Evolutionary conservation across 495 filamentous ascomycete species (phyloP), one percentile per base, ranked within the genome.

Genomic region (Copromyces sp.): DNA sequence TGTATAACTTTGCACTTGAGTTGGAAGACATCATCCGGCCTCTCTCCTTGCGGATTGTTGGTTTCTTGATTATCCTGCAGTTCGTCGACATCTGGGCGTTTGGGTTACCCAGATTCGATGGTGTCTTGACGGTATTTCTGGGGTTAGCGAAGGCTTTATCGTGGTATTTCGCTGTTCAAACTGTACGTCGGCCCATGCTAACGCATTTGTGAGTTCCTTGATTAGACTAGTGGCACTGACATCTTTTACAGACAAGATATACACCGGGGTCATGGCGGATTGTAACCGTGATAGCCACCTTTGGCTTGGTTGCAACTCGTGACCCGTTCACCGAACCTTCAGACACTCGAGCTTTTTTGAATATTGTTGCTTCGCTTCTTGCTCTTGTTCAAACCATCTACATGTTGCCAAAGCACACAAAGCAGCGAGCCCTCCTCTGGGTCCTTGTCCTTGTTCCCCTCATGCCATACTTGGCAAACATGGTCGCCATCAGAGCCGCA

Each of bases 161-260:
- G 40, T 82, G 79, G 80, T 78, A 75, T 70, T 80, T 77, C 40
- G 71, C 73, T 1, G 73, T 77, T 42, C 70, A 74, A 68, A 73
- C 72, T 37, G 79, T 82, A 74, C 32, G 77, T 75, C 14, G n/a
- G 40, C 44, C 39, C 40, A 4, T 8, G 1, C 3, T 2, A 8
- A 4, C 4, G 29, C 20, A 4, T 24, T 44, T 1, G 6, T 44
- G 39, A 35, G 8, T 71, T 74, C 11, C 38, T 38, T 16, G 5
- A 4, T 3, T 4, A 4, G 37, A 70, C 44, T 42, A 41, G 0
- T 38, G 6, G 11, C 38, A 42, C 71, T 76, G 9, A 77, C 24
- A 38, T 69, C 24, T 2, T 40, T 69, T 0, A 44, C 11, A 32
- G 47, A 70, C 71, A 9, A 35, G 73, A 73, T 68, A 75, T 8